Base-by-base conservation (phyloP, 2,329 filamentous ascomycete genomes). In the Elsinoe necatrix region DNA sequence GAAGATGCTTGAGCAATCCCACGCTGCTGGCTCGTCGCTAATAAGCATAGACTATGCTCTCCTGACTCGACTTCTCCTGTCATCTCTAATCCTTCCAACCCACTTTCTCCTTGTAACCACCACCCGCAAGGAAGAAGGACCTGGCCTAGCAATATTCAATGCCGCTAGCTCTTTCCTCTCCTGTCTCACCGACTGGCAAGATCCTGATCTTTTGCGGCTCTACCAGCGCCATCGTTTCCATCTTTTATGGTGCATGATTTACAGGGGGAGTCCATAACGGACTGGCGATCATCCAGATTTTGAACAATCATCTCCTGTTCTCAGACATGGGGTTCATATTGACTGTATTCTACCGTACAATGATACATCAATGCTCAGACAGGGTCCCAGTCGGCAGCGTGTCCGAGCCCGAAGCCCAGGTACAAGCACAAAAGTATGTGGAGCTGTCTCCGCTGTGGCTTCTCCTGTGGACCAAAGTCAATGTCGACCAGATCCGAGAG, bases 21-120 rank as follows among this genome's bases (percentile, higher is more conserved):
- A 50, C 27, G 12, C n/a, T 31, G 45, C 45, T 50, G 45, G 45
- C 45, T 50, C 45, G 11, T 50, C 45, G 45, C 45, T 50, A 34
- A 50, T 50, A 34, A 50, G 45, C 45, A 31, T 21, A 16, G 45
- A 31, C 45, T 25, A 50, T 18, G 20, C 25, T 31, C 25, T 31
- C 27, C 45, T 34, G 45, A 50, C 45, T 50, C 45, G 45, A 23
- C 34, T 23, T 50, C 45, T 34, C 45, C 45, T 50, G 16, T 34
- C 45, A 50, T 31, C 45, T 31, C 27, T 5, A 31, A 45, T 34
- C 45, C 45, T 50, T 31, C 34, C 45, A 50, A 20, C 23, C 25
- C 16, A 50, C 27, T 16, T n/a, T 31, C 25, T 21, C 45, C 25
- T 34, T 20, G 25, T 18, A 14, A 50, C 11, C 25, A n/a, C 45